A percentile compares a stretch with the other conserved stretches of the same genome.
These are phyloP conservation scores for Gyromitra esculenta DNA, from an alignment of 2,329 filamentous ascomycete genomes.

Conservation along the genomic window DNA sequence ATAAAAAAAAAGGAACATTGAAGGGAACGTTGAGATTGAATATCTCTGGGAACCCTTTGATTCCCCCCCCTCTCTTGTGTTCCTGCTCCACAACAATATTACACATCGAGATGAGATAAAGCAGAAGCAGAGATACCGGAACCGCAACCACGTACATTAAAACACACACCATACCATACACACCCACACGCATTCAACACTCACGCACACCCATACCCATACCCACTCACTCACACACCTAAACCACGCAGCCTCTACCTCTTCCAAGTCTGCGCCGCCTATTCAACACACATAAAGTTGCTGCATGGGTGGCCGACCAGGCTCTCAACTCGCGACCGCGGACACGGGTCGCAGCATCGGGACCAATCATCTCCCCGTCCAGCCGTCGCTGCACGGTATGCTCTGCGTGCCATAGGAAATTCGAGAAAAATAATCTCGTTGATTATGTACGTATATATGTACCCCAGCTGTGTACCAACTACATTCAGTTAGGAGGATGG, in stretches of 20 bases:
- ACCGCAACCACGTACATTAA: conserved; percentile 36
- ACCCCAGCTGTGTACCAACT: conserved; percentile 46
- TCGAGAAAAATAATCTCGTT: conserved; percentile 40
- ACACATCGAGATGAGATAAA: conserved; percentile 52
- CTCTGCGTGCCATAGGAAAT: conserved; percentile 34
- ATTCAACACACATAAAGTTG: conserved; percentile 50
- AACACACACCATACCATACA: conserved; percentile 6
- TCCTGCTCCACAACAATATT: conserved; percentile 47
- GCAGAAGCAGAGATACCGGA: conserved; percentile 27
- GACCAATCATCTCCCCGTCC: conserved; percentile 46
- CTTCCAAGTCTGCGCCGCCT: conserved; percentile 48
- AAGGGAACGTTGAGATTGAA: conserved; percentile 44
- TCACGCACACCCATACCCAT: neutral
- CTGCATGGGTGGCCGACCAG: conserved; percentile 50
- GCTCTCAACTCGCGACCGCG: conserved; percentile 52
- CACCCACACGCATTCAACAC: conserved; percentile 1
- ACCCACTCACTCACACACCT: conserved; percentile 13
- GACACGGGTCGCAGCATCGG: conserved; percentile 52
- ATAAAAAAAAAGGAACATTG: conserved; percentile 35
- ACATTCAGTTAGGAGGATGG: conserved; percentile 37
- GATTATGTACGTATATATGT: conserved; percentile 44
- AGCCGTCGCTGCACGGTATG: conserved; percentile 28
- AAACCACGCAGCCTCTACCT: conserved; percentile 34
- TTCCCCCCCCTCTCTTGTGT: conserved; percentile 32
- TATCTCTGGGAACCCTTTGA: conserved; percentile 31